phyloP scores from a whole-genome alignment of 306 rosid genomes.

The Cyclanthera cordifolia region DNA sequence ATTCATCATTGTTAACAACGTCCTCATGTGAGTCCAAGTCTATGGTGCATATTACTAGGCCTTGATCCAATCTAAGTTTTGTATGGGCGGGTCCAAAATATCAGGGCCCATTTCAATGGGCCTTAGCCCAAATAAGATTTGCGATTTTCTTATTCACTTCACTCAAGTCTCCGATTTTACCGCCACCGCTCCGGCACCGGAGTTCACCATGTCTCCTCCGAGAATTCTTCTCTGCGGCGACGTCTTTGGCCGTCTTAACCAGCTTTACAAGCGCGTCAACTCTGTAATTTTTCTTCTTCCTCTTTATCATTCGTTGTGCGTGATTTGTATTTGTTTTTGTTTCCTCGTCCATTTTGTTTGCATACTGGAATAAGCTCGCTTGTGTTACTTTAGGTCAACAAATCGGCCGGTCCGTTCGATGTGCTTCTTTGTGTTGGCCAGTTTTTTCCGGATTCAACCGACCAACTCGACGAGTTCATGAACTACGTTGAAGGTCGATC shows the following conservation, averaged over 20 bases:
- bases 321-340: neutral
- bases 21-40: no score
- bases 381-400: conserved; percentile 48
- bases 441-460: conserved; percentile 79
- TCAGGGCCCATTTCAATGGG: neutral
- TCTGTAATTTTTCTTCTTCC: conserved; percentile 35
- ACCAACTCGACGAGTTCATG: conserved; percentile 45
- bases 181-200: conserved; percentile 1
- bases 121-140: neutral
- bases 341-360: neutral
- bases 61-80: no score
- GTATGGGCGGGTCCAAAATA: neutral
- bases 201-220: conserved; percentile 54
- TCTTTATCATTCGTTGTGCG: neutral
- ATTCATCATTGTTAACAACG: no score
- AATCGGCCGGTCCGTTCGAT: conserved; percentile 95
- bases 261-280: conserved; percentile 80
- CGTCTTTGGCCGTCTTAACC: conserved; percentile 62
- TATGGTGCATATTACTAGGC: no score
- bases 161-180: neutral
- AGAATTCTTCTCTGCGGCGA: conserved; percentile 86
- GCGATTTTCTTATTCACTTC: neutral
- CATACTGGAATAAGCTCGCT: conserved; percentile 11
- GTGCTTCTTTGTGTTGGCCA: conserved; percentile 83
- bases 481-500: conserved; percentile 54